Evolutionary conservation across 2,329 filamentous ascomycete genomes (phyloP).

Genomic region (Penicillium italicum): DNA sequence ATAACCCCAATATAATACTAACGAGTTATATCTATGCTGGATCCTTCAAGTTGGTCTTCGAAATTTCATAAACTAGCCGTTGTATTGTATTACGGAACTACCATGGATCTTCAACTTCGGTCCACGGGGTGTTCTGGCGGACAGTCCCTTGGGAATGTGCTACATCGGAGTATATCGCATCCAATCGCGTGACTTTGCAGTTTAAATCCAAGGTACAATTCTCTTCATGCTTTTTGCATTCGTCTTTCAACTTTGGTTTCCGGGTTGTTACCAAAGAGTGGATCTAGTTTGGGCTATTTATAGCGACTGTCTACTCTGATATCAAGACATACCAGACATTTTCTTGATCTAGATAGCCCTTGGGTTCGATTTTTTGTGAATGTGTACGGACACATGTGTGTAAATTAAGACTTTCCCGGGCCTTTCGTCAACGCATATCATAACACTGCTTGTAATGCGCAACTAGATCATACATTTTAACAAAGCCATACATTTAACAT

Average conservation of each 20-base stretch:
- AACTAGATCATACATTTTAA: not conserved
- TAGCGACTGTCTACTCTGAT: not conserved
- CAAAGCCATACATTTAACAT: not conserved
- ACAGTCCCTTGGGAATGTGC: not conserved
- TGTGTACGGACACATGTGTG: not conserved
- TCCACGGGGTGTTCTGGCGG: not conserved
- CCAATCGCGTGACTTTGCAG: not conserved
- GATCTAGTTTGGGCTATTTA: not conserved
- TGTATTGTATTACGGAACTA: not conserved
- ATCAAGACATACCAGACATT: no score
- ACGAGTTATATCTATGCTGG: not conserved
- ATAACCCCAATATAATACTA: no score
- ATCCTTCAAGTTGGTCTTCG: not conserved
- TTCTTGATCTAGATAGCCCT: not conserved
- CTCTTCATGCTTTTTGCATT: not conserved
- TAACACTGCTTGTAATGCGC: no score
- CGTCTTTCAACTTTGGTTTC: not conserved
- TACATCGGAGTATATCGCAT: conserved; percentile 1
- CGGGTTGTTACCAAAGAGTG: not conserved
- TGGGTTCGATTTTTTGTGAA: not conserved
- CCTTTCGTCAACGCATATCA: not conserved
- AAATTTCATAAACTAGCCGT: not conserved
- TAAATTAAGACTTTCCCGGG: not conserved
- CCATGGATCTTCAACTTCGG: conserved; percentile 1
- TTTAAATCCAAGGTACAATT: not conserved